Conservation (phyloP, 176 grass and related monocot species). For the Chloris gayana region DNA sequence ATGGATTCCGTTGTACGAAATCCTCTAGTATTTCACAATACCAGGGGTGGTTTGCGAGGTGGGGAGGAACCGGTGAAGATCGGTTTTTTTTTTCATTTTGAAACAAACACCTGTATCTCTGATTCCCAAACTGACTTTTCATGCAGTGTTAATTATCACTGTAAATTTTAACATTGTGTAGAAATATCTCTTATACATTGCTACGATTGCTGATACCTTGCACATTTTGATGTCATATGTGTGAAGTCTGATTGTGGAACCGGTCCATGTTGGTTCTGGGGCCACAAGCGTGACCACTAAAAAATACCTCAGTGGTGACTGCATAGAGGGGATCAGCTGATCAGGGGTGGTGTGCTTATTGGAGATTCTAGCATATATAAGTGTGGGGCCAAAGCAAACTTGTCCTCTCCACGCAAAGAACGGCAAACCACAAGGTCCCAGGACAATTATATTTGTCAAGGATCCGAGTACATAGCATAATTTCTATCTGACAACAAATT, state of each 20-base stretch:
- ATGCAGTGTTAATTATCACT: not conserved
- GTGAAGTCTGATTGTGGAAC: constrained; percentile 13
- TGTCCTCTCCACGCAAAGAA: constrained; percentile 25
- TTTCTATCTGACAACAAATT: constrained; percentile 34
- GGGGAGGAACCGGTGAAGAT: not conserved
- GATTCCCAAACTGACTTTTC: constrained; percentile 5
- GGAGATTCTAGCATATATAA: constrained; percentile 40
- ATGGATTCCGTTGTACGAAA: constrained; percentile 47
- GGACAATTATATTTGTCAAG: constrained; percentile 44
- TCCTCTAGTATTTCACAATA: constrained; percentile 21
- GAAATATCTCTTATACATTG: not conserved
- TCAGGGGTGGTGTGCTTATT: constrained; percentile 15
- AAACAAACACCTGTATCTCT: not conserved
- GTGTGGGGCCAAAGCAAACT: constrained; percentile 36
- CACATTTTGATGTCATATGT: constrained; percentile 1
- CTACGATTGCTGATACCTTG: constrained; percentile 10
- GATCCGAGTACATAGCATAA: not conserved
- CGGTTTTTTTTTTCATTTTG: not conserved
- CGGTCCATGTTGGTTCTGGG: constrained; percentile 8
- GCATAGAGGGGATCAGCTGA: constrained; percentile 25
- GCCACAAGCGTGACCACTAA: constrained; percentile 36
- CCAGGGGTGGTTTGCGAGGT: constrained; percentile 2
- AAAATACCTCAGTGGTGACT: constrained; percentile 31
- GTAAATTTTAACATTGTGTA: not conserved
- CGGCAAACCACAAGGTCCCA: constrained; percentile 36